Evolutionary conservation across 306 rosid genomes (phyloP), one percentile per base, ranked within the genome.

Genomic region (Quercus suber): DNA sequence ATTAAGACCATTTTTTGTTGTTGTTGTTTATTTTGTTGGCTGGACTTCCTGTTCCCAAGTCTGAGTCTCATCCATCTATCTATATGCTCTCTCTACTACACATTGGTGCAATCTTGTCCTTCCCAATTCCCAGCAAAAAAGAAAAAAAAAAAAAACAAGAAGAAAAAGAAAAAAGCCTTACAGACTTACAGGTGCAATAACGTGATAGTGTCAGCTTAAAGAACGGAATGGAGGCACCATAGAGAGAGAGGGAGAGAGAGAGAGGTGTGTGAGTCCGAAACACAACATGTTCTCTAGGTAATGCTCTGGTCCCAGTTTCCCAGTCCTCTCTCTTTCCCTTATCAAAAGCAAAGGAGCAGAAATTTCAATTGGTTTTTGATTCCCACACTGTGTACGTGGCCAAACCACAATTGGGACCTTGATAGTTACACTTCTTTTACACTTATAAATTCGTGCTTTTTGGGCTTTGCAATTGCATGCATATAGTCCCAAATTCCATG

Each of bases 161-260:
- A 5, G 2, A 4, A 19, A 67, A 10, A 3, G 4, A 8, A 6
- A 28, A 31, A 3, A 18, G 45, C 0, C 33, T 18, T 18, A 33
- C 51, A 67, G 72, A 4, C 52, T 73, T 19, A 53, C 60, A 76
- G 74, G 63, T 77, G 71, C 52, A 20, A 52, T 55, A 83, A 81
- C 83, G 82, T 88, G 91, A 41, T 55, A 20, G 81, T 86, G 91
- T 89, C 91, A 84, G 91, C 93, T 75, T 70, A 89, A 89, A 82
- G 79, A 89, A 86, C 89, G 88, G 91, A 84, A 81, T 84, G 84
- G 81, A 81, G 76, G 81, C 74, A 78, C 78, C 61, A 52, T 51
- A 45, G 86, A 73, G 79, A 41, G 43, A 35, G 33, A 30, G 6
- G 5, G 37, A 37, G 43, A 37, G 10, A 7, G 8, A 5, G 41